phyloP scores from a whole-genome alignment of 495 filamentous ascomycete genomes.

The Melanomma pulvis-pyrius region DNA sequence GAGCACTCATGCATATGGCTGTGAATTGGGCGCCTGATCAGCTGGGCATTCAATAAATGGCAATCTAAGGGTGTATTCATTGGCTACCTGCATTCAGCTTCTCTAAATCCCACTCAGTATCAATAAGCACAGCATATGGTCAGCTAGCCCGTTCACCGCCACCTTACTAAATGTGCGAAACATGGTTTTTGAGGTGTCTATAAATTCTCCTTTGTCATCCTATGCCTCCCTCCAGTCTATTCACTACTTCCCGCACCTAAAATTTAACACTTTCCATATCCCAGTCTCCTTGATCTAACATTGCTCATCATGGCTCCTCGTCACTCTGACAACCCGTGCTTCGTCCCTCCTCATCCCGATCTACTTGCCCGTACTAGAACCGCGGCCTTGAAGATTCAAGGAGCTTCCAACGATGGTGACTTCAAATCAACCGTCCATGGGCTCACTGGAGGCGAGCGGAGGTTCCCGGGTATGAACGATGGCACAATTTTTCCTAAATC shows the following conservation, averaged over 20 bases:
- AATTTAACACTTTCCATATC: not conserved
- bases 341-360: slow-evolving; percentile 23
- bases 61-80: not conserved
- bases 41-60: no score
- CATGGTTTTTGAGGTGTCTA: not conserved
- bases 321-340: slow-evolving; percentile 10
- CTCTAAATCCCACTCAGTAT: not conserved
- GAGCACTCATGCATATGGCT: no score
- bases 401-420: not conserved
- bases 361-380: slow-evolving; percentile 6
- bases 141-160: not conserved
- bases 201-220: no score
- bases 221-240: not conserved
- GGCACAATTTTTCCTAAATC: slow-evolving; percentile 24
- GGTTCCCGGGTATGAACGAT: slow-evolving; percentile 26
- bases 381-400: slow-evolving; percentile 5
- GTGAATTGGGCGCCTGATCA: no score
- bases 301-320: slow-evolving; percentile 10
- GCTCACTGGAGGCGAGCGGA: not conserved
- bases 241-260: not conserved
- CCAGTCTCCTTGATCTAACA: not conserved
- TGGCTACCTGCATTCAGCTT: slow-evolving; percentile 1
- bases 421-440: not conserved
- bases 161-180: not conserved
- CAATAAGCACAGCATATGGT: not conserved